Base-by-base conservation (phyloP, 2,329 filamentous ascomycete species). In the Cladorrhinum sp. region DNA sequence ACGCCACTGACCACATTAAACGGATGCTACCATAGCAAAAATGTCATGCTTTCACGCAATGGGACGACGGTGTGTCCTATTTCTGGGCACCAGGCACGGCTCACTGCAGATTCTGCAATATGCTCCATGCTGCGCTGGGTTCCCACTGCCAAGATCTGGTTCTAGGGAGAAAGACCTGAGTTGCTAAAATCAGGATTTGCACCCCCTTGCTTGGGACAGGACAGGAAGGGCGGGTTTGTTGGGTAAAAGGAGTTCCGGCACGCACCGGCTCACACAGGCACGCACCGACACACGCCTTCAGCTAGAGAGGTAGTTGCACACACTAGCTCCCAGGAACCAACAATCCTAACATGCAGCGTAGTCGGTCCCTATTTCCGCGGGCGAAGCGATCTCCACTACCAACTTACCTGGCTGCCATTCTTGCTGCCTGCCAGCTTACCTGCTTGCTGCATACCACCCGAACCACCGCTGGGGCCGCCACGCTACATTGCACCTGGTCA, bases 1-100 rank as follows among this genome's bases (percentile, higher is more conserved):
- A 45, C 58, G 58, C 58, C 61, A 61, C 61, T 59, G 59, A 59
- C 55, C 24, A 53, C 57, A 62, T 60, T 38, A 55, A 24, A 41
- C 32, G 52, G 38, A 57, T 59, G 53, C 48, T 23, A 61, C 53
- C 27, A 32, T 61, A 55, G 50, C 57, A 59, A 55, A 29, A 54
- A 57, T 51, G 53, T 50, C 54, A 57, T 41, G 36, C 41, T 49
- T 27, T 54, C 41, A 29, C 60, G 57, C 56, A 52, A 62, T 52
- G 29, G 52, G 23, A 51, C n/a, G 12, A 24, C 3, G 24, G 52
- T 36, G 9, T 2, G 18, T 13, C 41, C 20, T 45, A 18, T 20
- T 45, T 18, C 41, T 45, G 41, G 41, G n/a, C 41, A 16, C 41
- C 18, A 22, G 41, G 20, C 16, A 45, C n/a, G 41, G 41, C 41